Percentiles rank a stretch among this genome's conserved stretches.
phyloP scores from a whole-genome alignment of 1,284 basidiomycete species.

The Heterobasidion parviporum region DNA sequence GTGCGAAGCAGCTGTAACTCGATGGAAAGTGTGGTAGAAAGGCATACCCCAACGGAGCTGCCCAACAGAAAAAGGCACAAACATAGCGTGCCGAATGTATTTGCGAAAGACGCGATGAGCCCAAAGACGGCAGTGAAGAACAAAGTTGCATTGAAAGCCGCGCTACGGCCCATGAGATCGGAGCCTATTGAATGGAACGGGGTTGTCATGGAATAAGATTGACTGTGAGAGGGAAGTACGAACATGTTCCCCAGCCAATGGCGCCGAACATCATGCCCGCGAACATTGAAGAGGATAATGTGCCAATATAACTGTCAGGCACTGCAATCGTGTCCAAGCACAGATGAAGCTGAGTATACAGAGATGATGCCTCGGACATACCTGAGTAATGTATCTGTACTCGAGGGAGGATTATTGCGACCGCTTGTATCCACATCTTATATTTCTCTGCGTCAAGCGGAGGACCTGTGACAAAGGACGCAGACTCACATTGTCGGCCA shows the following conservation, averaged over 20 bases:
- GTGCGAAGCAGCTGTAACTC: neutral
- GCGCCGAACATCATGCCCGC: slow-evolving; percentile 96
- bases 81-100: slow-evolving; percentile 70
- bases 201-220: neutral
- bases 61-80: slow-evolving; percentile 81
- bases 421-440: slow-evolving; percentile 85
- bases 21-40: neutral
- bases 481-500: slow-evolving; percentile 73
- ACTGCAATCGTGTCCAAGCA: slow-evolving; percentile 31
- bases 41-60: slow-evolving; percentile 78
- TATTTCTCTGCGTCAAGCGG: slow-evolving; percentile 18
- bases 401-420: slow-evolving; percentile 88
- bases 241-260: slow-evolving; percentile 85
- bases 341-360: neutral
- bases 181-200: slow-evolving; percentile 31
- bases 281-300: slow-evolving; percentile 75
- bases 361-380: slow-evolving; percentile 23
- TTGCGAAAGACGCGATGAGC: slow-evolving; percentile 69
- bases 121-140: slow-evolving; percentile 90
- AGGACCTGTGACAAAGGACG: slow-evolving; percentile 3
- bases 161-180: slow-evolving; percentile 77
- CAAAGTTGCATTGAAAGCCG: slow-evolving; percentile 90
- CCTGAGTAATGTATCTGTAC: slow-evolving; percentile 82
- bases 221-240: slow-evolving; percentile 17
- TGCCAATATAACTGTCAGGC: slow-evolving; percentile 67